Evolutionary conservation across 106 monocot genomes (phyloP), one percentile per base, ranked within the genome.

Genomic region (Allium cepa): DNA sequence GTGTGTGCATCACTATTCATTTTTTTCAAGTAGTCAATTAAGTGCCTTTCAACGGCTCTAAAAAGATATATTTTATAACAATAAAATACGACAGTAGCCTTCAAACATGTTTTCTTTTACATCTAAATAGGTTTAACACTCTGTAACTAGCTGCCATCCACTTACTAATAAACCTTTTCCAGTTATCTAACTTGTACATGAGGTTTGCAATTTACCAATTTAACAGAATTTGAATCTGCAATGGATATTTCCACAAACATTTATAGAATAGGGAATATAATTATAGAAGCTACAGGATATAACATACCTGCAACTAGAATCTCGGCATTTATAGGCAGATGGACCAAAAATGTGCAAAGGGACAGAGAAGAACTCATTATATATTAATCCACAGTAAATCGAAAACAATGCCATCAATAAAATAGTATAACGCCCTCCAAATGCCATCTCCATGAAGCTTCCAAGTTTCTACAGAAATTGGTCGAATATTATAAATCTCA

Each of bases 361-460:
- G 66, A 92, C 86, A 66, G 92, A 97, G 77, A 97, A 97, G 72
- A 97, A 97, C 13, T 97, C 96, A 75, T 92, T 97, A 69, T 97
- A 97, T 53, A 97, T 80, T 68, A 97, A 75, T 11, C 96, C 96
- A 79, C 96, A 97, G 60, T 97, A 97, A 64, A 92, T 97, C 52
- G 96, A 97, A 76, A 97, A 97, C 45, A 97, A 66, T 66, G 96
- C 81, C 96, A 97, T 97, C 79, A 97, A 68, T 60, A 97, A 86
- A 57, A 97, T 80, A 36, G 92, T 82, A 77, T 97, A 97, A 47
- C 96, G 92, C 57, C 96, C 96, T 46, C 96, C 96, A 84, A 97
- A 97, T 72, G 96, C 96, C 86, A 97, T 89, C 82, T 97, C 96
- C 96, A 97, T 88, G 73, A 97, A 89, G 84, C 92, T 92, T 27